These are phyloP conservation scores for Alliaria petiolata DNA, from an alignment of 345 rosid species.

Conservation along the genomic window DNA sequence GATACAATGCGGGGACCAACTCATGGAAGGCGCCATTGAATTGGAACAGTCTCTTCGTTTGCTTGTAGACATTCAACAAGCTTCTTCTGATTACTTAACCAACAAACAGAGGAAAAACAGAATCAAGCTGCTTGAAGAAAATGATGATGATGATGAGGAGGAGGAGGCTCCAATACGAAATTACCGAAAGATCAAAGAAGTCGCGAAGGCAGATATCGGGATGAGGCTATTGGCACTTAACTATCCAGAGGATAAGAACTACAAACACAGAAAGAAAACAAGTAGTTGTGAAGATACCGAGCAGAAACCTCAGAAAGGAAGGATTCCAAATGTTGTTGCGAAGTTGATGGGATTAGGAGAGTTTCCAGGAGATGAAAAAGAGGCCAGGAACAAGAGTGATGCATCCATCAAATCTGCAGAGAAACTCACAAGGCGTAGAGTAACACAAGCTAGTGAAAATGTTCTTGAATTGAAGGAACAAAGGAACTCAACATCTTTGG, in stretches of 20 bases:
- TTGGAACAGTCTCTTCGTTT: conserved; percentile 76
- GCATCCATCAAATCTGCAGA: conserved; percentile 1
- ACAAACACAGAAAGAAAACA: conserved; percentile 23
- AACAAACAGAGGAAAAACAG: conserved; percentile 45
- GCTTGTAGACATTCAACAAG: conserved; percentile 76
- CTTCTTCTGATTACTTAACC: conserved; percentile 51
- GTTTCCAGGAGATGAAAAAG: conserved; percentile 50
- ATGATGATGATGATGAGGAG: conserved; percentile 57
- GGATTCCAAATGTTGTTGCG: conserved; percentile 82
- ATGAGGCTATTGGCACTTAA: conserved; percentile 47
- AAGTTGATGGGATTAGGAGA: conserved; percentile 85
- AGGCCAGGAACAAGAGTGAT: conserved; percentile 20
- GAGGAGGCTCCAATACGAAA: conserved; percentile 24
- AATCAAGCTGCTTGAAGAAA: conserved; percentile 65
- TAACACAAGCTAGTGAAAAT: conserved; percentile 31
- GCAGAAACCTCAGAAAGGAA: conserved; percentile 49
- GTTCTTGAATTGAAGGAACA: conserved; percentile 15
- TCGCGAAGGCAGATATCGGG: conserved; percentile 44
- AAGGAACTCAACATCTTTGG: conserved; percentile 27
- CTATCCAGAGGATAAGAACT: conserved; percentile 37
- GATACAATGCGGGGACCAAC: conserved; percentile 66
- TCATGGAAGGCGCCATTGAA: conserved; percentile 73
- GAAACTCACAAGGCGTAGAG: conserved; percentile 27
- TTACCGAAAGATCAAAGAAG: conserved; percentile 36
- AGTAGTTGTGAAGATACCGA: conserved; percentile 25